Evolutionary conservation across 805 yeast genomes (phyloP).

Genomic region (Lipomyces spencermartinsiae): DNA sequence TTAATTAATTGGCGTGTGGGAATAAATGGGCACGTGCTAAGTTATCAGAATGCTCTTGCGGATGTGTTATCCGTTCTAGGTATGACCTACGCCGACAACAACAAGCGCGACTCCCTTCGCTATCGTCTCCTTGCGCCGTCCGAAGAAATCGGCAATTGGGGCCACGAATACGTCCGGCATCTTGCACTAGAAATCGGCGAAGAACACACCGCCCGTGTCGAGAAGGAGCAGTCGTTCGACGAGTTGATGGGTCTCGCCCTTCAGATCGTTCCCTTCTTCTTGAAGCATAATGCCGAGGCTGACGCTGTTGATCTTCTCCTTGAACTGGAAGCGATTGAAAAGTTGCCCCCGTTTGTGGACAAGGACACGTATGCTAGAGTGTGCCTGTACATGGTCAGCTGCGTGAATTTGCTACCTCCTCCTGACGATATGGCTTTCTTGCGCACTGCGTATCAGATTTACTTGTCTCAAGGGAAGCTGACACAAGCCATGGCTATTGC

Average conservation of each 20-base stretch:
- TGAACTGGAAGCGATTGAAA: conserved; percentile 87
- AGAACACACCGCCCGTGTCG: conserved; percentile 56
- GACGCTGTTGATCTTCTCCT: conserved; percentile 94
- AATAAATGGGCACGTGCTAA: neutral
- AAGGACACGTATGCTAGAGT: conserved; percentile 84
- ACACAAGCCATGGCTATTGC: conserved; percentile 93
- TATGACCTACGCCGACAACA: conserved; percentile 88
- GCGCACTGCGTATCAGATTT: conserved; percentile 86
- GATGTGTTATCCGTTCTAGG: conserved; percentile 92
- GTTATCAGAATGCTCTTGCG: conserved; percentile 59
- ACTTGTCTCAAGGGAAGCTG: conserved; percentile 75
- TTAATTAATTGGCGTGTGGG: neutral
- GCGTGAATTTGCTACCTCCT: conserved; percentile 95
- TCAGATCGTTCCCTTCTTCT: conserved; percentile 84
- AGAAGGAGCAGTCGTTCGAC: conserved; percentile 40
- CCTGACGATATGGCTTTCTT: conserved; percentile 89
- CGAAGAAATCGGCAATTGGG: conserved; percentile 82
- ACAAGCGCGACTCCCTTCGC: conserved; percentile 76
- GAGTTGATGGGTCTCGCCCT: conserved; percentile 69
- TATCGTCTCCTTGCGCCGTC: conserved; percentile 71
- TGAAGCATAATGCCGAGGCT: conserved; percentile 96
- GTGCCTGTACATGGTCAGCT: conserved; percentile 75
- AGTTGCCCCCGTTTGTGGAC: conserved; percentile 83
- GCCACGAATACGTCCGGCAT: conserved; percentile 97
- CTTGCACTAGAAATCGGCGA: conserved; percentile 94